Evolutionary conservation across 1,284 basidiomycete species (phyloP), one percentile per base, ranked within the genome.

Genomic region (Leccinum fallax): DNA sequence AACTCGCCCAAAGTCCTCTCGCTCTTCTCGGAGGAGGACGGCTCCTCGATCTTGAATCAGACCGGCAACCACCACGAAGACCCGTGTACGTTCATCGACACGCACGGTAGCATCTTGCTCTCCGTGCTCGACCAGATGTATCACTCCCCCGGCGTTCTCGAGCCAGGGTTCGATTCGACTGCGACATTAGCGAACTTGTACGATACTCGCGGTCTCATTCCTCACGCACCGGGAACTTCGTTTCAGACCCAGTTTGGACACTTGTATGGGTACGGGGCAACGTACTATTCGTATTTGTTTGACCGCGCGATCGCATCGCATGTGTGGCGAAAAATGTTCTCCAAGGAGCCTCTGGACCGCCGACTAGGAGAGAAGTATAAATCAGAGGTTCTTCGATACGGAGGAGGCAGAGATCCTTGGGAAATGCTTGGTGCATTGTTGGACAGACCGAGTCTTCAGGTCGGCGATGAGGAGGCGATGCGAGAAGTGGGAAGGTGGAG

Each of bases 161-260:
- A 83, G 2, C 69, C 79, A 2, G 69, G 76, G 1, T 93, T 97
- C 70, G 83, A 93, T 76, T 92, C 92, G 0, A 95, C 93, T 0
- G 71, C 76, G 0, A 82, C 86, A 36, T 81, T 92, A 11, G 85
- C 86, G 4, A 79, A 80, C 36, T 78, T 96, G 32, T 85, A 91
- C 60, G 79, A 85, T n/a, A 78, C 80, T 3, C 84, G 88, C 1
- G 93, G 94, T 1, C 79, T 96, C 43, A 88, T 97, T 19, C 92
- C 93, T 0, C 85, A 92, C 55, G 93, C 94, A 0, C 78, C 81
- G 1, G 90, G 90, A 0, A 97, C 95, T 0, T 89, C 92, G 0
- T 96, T 95, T 83, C 97, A 99, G 72, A 95, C 94, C 0, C 93
- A 96, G 68, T 99, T 99, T 69, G 93, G 94, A 0, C 97, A 99